phyloP scores from a whole-genome alignment of 495 filamentous ascomycete species.

The Xylaria longipes region DNA sequence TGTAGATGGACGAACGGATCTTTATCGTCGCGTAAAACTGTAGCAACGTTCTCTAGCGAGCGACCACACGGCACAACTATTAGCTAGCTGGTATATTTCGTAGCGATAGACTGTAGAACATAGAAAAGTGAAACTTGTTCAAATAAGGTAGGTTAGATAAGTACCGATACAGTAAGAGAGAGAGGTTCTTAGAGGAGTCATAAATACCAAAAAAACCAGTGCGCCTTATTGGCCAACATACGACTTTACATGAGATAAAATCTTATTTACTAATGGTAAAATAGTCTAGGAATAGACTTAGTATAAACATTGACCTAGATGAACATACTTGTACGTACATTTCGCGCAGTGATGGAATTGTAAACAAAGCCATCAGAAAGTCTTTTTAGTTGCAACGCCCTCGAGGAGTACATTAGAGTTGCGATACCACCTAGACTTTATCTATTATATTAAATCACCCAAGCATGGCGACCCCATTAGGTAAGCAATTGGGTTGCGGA shows the following conservation, averaged over 20 bases:
- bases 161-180: neutral
- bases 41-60: neutral
- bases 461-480: neutral
- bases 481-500: neutral
- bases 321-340: neutral
- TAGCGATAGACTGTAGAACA: neutral
- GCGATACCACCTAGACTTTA: neutral
- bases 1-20: neutral
- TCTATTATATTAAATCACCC: neutral
- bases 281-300: neutral
- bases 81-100: neutral
- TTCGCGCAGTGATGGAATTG: neutral
- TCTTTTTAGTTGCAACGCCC: neutral
- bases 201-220: neutral
- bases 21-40: neutral
- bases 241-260: neutral
- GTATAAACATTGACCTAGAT: neutral
- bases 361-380: neutral
- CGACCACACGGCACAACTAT: neutral
- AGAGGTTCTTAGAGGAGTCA: neutral
- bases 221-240: neutral
- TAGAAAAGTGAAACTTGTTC: neutral
- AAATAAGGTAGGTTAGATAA: neutral
- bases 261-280: neutral
- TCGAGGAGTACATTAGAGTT: neutral